Base-by-base conservation (phyloP, 1,139 yeast species). In the Suhomyces maxii region DNA sequence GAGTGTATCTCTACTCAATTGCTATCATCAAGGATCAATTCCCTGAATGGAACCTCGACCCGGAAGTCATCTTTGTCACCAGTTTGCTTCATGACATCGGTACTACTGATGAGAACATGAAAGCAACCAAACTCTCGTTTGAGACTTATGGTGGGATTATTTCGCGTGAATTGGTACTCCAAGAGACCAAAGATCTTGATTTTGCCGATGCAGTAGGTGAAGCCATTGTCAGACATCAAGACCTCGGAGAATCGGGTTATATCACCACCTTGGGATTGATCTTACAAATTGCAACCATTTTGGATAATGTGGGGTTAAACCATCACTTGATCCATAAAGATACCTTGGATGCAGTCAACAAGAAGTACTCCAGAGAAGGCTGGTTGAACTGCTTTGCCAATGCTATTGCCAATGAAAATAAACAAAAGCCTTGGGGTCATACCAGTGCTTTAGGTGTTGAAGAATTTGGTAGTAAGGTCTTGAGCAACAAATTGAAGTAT, bases 181-280 rank as follows among this genome's bases (percentile, higher is more conserved):
- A 58, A 25, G 54, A 60, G 30, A 60, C 70, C 7, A 41, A 50
- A 10, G 50, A 68, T 49, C 50, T 55, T 36, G 68, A 64, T 39
- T 68, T 57, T 43, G 73, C 75, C 2, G 75, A 69, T 45, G 74
- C 74, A 1, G 74, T 69, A 3, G 56, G 68, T 32, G 75, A 69
- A 53, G 74, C 75, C 12, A 67, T 69, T 30, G 65, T 69, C 23
- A 58, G 74, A 40, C 74, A 69, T 53, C 74, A 69, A 49, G 73
- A 69, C 54, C 57, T 69, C 38, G 74, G 74, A 14, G 62, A 61
- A 7, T 42, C 64, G 2, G 74, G 74, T 3, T 65, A 53, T 47
- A 69, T 69, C 47, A 69, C 75, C n/a, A 58, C 68, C 2, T 58
- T 69, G 46, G 74, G 75, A 0, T 58, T 69, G 39, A 65, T 69